These are phyloP conservation scores for Fusarium abutilonis DNA, from an alignment of 2,329 filamentous ascomycete species.

Conservation along the genomic window DNA sequence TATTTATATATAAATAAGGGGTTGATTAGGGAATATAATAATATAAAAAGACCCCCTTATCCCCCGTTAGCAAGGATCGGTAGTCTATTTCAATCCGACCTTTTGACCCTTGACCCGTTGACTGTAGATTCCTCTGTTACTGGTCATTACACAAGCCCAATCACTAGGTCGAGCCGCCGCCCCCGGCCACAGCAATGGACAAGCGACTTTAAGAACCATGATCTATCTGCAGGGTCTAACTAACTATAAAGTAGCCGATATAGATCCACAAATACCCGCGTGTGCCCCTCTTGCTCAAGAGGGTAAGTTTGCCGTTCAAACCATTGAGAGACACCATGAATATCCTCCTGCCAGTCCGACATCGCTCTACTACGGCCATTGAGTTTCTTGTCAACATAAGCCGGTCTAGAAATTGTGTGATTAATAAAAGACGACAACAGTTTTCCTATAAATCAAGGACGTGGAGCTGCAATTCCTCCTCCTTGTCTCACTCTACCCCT, in stretches of 20 bases:
- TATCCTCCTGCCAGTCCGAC: constrained; percentile 30
- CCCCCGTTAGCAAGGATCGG: no score
- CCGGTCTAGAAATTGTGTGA: not conserved
- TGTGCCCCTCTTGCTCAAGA: constrained; percentile 3
- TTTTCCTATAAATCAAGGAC: not conserved
- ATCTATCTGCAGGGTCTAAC: constrained; percentile 5
- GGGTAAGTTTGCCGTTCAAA: constrained; percentile 8
- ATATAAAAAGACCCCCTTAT: no score
- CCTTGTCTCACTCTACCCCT: constrained; percentile 2
- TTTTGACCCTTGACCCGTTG: no score
- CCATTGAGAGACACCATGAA: constrained; percentile 25
- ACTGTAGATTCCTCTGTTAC: no score
- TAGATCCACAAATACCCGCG: constrained; percentile 40
- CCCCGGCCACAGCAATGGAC: not conserved
- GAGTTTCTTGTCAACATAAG: not conserved
- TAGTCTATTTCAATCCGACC: no score
- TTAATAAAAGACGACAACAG: not conserved
- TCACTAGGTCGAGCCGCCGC: not conserved
- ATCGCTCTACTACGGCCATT: constrained; percentile 32
- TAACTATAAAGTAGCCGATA: not conserved
- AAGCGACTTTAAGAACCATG: constrained; percentile 1
- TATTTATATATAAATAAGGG: no score
- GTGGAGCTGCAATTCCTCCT: not conserved
- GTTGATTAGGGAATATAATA: no score
- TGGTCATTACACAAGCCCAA: no score